Conservation (phyloP, 2,329 filamentous ascomycete genomes). For the Cylindrodendrum hubeiense region DNA sequence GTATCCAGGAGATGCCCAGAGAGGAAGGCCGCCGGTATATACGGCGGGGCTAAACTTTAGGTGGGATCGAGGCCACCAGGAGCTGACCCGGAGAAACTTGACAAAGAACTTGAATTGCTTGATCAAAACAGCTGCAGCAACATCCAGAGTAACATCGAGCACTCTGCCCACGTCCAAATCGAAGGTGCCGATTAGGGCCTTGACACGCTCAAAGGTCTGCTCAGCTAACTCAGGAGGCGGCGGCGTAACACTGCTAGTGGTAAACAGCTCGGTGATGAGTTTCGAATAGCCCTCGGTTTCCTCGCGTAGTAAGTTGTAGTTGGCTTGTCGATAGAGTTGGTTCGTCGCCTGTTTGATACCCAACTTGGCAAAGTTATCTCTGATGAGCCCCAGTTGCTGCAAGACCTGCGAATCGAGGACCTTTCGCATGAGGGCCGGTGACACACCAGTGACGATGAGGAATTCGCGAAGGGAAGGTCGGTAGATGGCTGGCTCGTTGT, state of each 20-base stretch:
- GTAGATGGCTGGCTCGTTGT: conserved; percentile 70
- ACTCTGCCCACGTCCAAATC: conserved; percentile 96
- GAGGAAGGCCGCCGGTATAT: conserved; percentile 77
- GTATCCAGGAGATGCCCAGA: conserved; percentile 85
- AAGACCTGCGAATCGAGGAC: conserved; percentile 85
- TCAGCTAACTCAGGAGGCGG: conserved; percentile 82
- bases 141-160: conserved; percentile 93
- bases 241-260: conserved; percentile 80
- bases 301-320: conserved; percentile 95
- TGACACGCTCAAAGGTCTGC: conserved; percentile 90
- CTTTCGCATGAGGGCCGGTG: conserved; percentile 79
- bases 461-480: conserved; percentile 72
- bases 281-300: conserved; percentile 98
- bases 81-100: conserved; percentile 90
- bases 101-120: conserved; percentile 96
- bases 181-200: conserved; percentile 95
- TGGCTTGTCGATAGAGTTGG: conserved; percentile 92
- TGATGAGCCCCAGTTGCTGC: conserved; percentile 81
- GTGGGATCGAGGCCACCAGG: conserved; percentile 90
- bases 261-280: conserved; percentile 94
- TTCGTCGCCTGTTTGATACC: conserved; percentile 93
- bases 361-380: conserved; percentile 85
- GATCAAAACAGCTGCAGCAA: conserved; percentile 92
- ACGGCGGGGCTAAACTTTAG: conserved; percentile 55
- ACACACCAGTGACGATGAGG: conserved; percentile 78